phyloP scores from a whole-genome alignment of 306 rosid genomes.

The Inga leiocalycina region DNA sequence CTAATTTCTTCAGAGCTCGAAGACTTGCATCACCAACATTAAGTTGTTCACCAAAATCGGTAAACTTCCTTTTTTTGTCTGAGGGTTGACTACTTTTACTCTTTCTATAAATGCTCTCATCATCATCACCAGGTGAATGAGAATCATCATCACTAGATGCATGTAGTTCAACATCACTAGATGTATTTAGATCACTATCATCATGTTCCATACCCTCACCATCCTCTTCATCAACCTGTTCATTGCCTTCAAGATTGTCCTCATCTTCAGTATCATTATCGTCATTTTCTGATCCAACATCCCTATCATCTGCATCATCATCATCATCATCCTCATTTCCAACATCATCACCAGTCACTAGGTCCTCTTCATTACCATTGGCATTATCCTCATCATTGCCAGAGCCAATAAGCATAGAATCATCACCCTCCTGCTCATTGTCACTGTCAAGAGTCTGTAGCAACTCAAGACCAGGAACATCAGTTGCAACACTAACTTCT shows the following conservation, averaged over 20 bases:
- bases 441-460: conserved; percentile 48
- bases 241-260: conserved; percentile 39
- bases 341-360: conserved; percentile 38
- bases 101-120: conserved; percentile 34
- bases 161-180: background rate
- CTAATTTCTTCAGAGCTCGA: conserved; percentile 67
- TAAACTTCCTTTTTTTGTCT: conserved; percentile 63
- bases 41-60: conserved; percentile 61
- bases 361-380: conserved; percentile 46
- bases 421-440: conserved; percentile 38
- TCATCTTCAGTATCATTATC: conserved; percentile 37
- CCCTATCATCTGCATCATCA: conserved; percentile 36
- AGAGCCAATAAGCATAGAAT: conserved; percentile 41
- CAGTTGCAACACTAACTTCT: conserved; percentile 54
- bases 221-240: conserved; percentile 31
- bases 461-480: conserved; percentile 81
- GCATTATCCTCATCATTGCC: conserved; percentile 51
- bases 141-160: conserved; percentile 19
- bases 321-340: conserved; percentile 43
- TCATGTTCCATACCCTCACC: conserved; percentile 43
- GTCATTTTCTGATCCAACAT: conserved; percentile 41
- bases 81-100: conserved; percentile 42
- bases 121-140: conserved; percentile 33
- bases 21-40: conserved; percentile 78
- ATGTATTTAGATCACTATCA: conserved; percentile 7